A percentile compares a stretch with the other conserved stretches of the same genome.
Conservation (phyloP, 345 rosid species). For the Hypericum perforatum region DNA sequence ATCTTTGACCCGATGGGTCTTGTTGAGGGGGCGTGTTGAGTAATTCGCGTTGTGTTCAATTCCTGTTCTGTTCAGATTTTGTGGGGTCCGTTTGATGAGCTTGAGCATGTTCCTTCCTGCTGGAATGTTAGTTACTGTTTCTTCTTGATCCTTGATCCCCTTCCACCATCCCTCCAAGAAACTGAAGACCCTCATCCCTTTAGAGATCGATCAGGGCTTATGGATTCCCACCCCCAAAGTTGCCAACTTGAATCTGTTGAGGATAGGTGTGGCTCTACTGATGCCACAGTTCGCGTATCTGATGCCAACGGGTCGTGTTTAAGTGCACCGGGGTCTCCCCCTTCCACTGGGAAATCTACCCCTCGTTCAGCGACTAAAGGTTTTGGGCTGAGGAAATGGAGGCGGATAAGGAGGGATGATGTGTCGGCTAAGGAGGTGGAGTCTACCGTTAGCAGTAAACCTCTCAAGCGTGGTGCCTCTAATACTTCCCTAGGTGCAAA, state of each 20-base stretch:
- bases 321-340: constrained; percentile 18
- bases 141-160: no score
- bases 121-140: no score
- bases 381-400: constrained; percentile 77
- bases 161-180: no score
- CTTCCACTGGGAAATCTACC: constrained; percentile 15
- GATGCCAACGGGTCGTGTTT: constrained; percentile 31
- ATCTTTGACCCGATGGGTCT: no score
- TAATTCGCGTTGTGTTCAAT: no score
- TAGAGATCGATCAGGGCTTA: no score
- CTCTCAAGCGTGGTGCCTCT: constrained; percentile 58
- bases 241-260: constrained; percentile 42
- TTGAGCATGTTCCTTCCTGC: no score
- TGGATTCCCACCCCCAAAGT: no score
- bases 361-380: constrained; percentile 26
- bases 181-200: no score
- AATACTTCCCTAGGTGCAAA: constrained; percentile 33
- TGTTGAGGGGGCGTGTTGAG: no score
- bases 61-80: no score
- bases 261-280: constrained; percentile 17
- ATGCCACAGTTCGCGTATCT: constrained; percentile 6
- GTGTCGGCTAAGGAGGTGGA: constrained; percentile 50
- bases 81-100: no score
- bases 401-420: constrained; percentile 56
- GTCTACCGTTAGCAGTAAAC: constrained; percentile 27